Evolutionary conservation across 345 rosid genomes (phyloP).

Genomic region (Hibiscus tridactylites): DNA sequence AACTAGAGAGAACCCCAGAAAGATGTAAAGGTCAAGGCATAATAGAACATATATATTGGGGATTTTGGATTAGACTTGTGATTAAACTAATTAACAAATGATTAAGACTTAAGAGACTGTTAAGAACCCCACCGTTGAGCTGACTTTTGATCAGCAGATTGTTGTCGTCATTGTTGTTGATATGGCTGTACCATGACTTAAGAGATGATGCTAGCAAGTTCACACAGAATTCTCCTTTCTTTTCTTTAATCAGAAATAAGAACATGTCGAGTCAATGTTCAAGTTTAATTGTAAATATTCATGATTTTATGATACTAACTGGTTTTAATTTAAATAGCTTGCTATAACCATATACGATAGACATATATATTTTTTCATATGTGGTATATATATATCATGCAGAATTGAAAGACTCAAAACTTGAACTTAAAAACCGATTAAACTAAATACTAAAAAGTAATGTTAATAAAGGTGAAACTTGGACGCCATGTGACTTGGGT

Average conservation of each 20-base stretch:
- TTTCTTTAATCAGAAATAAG: no score
- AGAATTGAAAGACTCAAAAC: no score
- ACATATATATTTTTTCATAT: no score
- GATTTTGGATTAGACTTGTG: neutral
- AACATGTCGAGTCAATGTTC: no score
- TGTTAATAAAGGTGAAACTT: neutral
- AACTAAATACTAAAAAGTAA: no score
- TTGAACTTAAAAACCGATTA: no score
- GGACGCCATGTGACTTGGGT: slow-evolving; percentile 20
- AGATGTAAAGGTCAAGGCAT: neutral
- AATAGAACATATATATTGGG: neutral
- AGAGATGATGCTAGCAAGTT: slow-evolving; percentile 1
- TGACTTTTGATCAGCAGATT: neutral
- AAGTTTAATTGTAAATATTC: no score
- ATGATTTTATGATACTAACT: no score
- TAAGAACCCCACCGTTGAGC: neutral
- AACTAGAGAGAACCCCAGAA: neutral
- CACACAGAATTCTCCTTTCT: no score
- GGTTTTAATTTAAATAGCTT: no score
- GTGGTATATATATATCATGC: no score
- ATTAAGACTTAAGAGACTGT: neutral
- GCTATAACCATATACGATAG: no score
- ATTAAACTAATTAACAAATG: slow-evolving; percentile 10
- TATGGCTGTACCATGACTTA: neutral
- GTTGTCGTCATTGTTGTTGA: neutral